Evolutionary conservation across 148 eudicot genomes (phyloP).

Genomic region (Salicornia ramosissima): DNA sequence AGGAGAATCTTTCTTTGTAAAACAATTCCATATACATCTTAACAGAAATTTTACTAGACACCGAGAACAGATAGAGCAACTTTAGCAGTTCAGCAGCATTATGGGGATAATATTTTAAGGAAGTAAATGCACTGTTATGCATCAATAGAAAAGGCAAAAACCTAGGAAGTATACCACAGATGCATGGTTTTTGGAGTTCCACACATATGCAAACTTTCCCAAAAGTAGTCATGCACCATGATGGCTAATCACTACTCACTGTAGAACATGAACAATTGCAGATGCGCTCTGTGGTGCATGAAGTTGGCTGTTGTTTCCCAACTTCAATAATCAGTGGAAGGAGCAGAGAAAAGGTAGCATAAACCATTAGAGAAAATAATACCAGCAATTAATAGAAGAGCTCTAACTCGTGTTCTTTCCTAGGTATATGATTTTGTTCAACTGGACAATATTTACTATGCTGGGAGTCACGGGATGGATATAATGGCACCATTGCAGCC

Average conservation of each 20-base stretch:
- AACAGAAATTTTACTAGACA: neutral
- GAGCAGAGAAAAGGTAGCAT: conserved; percentile 48
- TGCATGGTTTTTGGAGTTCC: neutral
- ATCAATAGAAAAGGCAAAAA: neutral
- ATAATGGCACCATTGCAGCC: conserved; percentile 52
- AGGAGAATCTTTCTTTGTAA: neutral
- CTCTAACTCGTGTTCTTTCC: neutral
- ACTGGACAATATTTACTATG: conserved; percentile 48
- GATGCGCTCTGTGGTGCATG: conserved; percentile 50
- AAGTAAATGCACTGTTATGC: neutral
- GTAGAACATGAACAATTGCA: conserved; percentile 16
- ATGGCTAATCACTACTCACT: neutral
- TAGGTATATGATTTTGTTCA: conserved; percentile 56
- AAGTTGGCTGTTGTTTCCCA: conserved; percentile 50
- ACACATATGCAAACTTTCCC: neutral
- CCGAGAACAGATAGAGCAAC: neutral
- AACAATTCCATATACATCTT: too few species aligned
- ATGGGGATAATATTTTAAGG: neutral
- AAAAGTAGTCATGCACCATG: neutral
- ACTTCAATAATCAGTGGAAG: conserved; percentile 69
- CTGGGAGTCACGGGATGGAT: conserved; percentile 70
- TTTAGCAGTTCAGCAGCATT: neutral
- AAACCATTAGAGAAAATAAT: neutral
- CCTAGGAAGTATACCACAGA: neutral
- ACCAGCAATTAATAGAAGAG: neutral